Percentiles rank a stretch among this genome's conserved stretches.
phyloP scores from a whole-genome alignment of 352 stramenopile species.

The Phytophthora cryptogea region DNA sequence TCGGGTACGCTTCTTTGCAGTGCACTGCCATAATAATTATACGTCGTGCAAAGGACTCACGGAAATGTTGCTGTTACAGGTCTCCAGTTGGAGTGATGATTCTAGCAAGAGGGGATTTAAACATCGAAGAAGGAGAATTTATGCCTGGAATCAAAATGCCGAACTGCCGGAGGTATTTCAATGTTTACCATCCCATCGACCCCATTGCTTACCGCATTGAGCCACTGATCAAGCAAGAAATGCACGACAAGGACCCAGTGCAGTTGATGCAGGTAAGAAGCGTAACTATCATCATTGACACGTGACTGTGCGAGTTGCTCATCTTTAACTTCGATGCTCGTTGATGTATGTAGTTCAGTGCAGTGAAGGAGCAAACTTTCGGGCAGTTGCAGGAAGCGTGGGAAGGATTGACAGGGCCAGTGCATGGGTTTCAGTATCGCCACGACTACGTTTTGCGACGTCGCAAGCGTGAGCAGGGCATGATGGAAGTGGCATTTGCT shows the following conservation, averaged over 20 bases:
- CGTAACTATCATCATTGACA: background rate
- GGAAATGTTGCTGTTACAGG: conserved; percentile 28
- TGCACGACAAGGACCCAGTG: conserved; percentile 85
- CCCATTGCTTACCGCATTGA: conserved; percentile 92
- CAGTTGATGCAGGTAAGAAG: conserved; percentile 71
- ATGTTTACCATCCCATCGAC: conserved; percentile 93
- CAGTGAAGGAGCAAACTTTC: conserved; percentile 66
- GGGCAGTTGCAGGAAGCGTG: conserved; percentile 80
- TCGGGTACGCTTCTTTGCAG: conserved; percentile 49
- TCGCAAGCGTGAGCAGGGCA: conserved; percentile 76
- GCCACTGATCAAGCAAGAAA: conserved; percentile 88
- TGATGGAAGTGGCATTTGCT: conserved; percentile 88
- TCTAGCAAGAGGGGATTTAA: conserved; percentile 77
- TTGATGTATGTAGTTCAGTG: conserved; percentile 47
- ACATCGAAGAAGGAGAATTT: conserved; percentile 77
- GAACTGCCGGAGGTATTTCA: conserved; percentile 85
- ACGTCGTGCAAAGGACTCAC: conserved; percentile 4
- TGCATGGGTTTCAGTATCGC: conserved; percentile 76
- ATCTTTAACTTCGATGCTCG: background rate
- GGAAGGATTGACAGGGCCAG: conserved; percentile 67
- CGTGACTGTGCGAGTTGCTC: background rate
- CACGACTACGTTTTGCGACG: conserved; percentile 84
- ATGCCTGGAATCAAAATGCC: conserved; percentile 82
- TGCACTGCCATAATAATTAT: background rate
- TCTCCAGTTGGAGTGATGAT: conserved; percentile 87